Conservation (phyloP, 345 rosid species). For the Nasturtium officinale region DNA sequence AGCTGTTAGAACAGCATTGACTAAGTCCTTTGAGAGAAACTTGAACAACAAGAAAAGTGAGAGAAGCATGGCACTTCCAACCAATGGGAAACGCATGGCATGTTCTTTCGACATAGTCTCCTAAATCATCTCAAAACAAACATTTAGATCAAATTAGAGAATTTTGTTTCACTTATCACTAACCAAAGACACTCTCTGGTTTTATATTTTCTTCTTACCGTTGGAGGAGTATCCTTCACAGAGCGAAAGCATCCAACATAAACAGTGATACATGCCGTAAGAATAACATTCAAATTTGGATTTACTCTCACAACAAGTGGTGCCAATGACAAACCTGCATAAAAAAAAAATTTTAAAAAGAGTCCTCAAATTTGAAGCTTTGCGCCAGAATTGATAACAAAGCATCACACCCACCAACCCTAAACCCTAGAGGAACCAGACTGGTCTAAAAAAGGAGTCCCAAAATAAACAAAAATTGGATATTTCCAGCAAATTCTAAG, state of each 20-base stretch:
- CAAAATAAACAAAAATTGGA: conserved; percentile 8
- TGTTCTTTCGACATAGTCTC: conserved; percentile 97
- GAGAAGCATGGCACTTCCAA: conserved; percentile 96
- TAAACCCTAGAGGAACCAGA: conserved; percentile 38
- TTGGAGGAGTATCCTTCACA: conserved; percentile 91
- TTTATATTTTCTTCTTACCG: conserved; percentile 50
- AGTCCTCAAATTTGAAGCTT: conserved; percentile 15
- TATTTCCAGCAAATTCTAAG: conserved; percentile 5
- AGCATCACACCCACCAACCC: conserved; percentile 15
- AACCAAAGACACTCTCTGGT: not conserved
- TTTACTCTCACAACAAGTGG: conserved; percentile 89
- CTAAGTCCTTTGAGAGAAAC: conserved; percentile 93
- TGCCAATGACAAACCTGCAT: conserved; percentile 85
- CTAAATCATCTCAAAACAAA: conserved; percentile 50
- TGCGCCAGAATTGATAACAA: not conserved
- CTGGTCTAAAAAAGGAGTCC: conserved; percentile 5
- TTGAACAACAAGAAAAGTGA: conserved; percentile 95
- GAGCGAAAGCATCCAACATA: conserved; percentile 98
- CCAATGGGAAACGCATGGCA: conserved; percentile 98
- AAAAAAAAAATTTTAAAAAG: conserved; percentile 13
- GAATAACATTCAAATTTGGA: conserved; percentile 85
- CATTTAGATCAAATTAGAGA: not conserved
- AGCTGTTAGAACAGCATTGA: conserved; percentile 88
- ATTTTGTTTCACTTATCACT: not conserved
- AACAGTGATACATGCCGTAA: conserved; percentile 90